Base-by-base conservation (phyloP, 192 early-diverging fungal genomes). In the Rhizoclosmatium globosum region DNA sequence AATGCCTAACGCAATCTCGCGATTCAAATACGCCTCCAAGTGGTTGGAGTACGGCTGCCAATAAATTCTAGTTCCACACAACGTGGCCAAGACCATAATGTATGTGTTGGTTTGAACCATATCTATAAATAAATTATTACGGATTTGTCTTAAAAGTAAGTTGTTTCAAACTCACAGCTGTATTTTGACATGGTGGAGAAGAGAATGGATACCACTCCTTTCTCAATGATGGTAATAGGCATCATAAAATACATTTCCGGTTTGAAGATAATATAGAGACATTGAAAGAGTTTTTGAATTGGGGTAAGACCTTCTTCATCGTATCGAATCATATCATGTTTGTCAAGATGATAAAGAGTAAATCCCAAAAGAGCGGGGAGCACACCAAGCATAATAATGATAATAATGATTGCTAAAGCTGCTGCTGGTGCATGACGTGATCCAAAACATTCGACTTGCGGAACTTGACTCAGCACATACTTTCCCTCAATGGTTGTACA, bases 21-120 rank as follows among this genome's bases (percentile, higher is more conserved):
- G 71, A 57, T 60, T 60, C 53, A 74, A 50, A 42, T 74, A 74
- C 15, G 71, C 71, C 56, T 74, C 71, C n/a, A 74, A 41, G 47
- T 59, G 47, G 47, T 59, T 39, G 48, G 11, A 42, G 71, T 62
- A 60, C 13, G 71, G 71, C 43, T 74, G 71, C 23, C 17, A 23
- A 57, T 74, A 74, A 19, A 74, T 47, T 11, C 68, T 11, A 2
- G 44, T 47, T 17, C 43, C 68, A 38, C 68, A 47, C 11, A 48
- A 38, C 19, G 17, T n/a, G 17, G 47, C 47, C 13, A 70, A 46
- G 47, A 70, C 11, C 3, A 70, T 17, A 38, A 70, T 70, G 38
- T n/a, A 21, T 19, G 38, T 17, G 68, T 70, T 47, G 38, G 19
- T 23, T 43, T 66, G 47, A 23, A 47, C n/a, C 11, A n/a, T 45